phyloP scores from a whole-genome alignment of 148 eudicot genomes.

The Rhododendron ferrugineum region DNA sequence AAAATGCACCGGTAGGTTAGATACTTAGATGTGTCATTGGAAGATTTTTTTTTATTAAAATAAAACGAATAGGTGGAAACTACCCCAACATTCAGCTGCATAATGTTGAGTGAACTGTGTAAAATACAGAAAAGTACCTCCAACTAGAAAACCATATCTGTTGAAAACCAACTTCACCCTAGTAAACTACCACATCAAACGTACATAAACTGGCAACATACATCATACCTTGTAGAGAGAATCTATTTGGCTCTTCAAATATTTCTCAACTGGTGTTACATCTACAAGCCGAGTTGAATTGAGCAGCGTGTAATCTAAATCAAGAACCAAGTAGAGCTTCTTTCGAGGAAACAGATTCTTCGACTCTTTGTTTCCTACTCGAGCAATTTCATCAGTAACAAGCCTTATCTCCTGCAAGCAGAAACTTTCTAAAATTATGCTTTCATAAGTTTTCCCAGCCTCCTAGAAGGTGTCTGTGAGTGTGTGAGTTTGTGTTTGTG shows the following conservation, averaged over 20 bases:
- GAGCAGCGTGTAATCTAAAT: slow-evolving; percentile 86
- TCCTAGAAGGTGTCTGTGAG: background rate
- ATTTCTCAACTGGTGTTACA: slow-evolving; percentile 55
- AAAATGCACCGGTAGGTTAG: background rate
- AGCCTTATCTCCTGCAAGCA: slow-evolving; percentile 62
- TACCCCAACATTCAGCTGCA: background rate
- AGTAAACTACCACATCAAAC: background rate
- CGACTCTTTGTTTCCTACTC: slow-evolving; percentile 62
- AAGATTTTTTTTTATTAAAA: background rate
- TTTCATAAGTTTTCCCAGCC: background rate
- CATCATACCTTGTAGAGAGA: slow-evolving; percentile 63
- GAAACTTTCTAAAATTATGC: background rate
- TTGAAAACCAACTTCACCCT: background rate
- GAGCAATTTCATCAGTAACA: slow-evolving; percentile 53
- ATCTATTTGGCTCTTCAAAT: slow-evolving; percentile 45
- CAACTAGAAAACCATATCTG: background rate
- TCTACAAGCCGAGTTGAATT: slow-evolving; percentile 72
- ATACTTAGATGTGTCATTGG: background rate
- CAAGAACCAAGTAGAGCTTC: slow-evolving; percentile 80
- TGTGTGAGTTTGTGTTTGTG: background rate
- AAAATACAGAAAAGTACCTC: background rate
- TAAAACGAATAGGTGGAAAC: background rate
- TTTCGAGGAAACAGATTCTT: slow-evolving; percentile 50
- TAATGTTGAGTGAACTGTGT: background rate
- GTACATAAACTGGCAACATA: background rate